Evolutionary conservation across 257 asterid genomes (phyloP).

Genomic region (Plantago major): DNA sequence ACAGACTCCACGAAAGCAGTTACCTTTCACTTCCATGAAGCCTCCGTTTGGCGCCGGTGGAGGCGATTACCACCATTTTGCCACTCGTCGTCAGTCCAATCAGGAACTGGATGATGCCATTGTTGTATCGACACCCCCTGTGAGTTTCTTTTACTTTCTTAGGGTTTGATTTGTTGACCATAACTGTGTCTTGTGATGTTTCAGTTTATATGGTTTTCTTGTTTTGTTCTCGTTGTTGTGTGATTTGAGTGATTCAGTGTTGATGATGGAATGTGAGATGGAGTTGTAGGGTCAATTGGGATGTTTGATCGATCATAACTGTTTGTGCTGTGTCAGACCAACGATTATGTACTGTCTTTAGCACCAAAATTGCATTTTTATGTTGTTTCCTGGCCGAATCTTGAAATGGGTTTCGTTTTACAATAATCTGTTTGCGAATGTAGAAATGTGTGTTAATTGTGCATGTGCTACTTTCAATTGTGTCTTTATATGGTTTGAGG

Average conservation of each 20-base stretch:
- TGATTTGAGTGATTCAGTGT: constrained; percentile 7
- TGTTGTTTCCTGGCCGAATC: constrained; percentile 7
- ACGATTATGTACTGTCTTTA: neutral
- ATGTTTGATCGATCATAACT: constrained; percentile 13
- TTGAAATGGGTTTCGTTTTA: constrained; percentile 15
- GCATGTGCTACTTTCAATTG: too few species aligned
- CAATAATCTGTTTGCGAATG: neutral
- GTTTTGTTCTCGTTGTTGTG: constrained; percentile 8
- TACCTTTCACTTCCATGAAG: constrained; percentile 54
- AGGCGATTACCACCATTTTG: constrained; percentile 63
- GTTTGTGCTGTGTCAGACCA: neutral
- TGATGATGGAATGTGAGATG: neutral
- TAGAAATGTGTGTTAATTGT: neutral
- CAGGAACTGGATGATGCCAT: constrained; percentile 53
- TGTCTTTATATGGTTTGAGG: too few species aligned
- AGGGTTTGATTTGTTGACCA: neutral
- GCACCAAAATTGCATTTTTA: constrained; percentile 9
- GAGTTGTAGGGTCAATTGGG: constrained; percentile 16
- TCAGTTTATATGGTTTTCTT: constrained; percentile 8
- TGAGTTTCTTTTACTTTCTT: constrained; percentile 28
- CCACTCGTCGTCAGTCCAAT: constrained; percentile 28
- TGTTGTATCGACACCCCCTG: constrained; percentile 65
- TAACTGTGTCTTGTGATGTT: constrained; percentile 11
- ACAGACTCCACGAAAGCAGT: constrained; percentile 51
- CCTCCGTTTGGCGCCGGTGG: constrained; percentile 55